Base-by-base conservation (phyloP, 106 monocot genomes). In the Gastrodia elata region DNA sequence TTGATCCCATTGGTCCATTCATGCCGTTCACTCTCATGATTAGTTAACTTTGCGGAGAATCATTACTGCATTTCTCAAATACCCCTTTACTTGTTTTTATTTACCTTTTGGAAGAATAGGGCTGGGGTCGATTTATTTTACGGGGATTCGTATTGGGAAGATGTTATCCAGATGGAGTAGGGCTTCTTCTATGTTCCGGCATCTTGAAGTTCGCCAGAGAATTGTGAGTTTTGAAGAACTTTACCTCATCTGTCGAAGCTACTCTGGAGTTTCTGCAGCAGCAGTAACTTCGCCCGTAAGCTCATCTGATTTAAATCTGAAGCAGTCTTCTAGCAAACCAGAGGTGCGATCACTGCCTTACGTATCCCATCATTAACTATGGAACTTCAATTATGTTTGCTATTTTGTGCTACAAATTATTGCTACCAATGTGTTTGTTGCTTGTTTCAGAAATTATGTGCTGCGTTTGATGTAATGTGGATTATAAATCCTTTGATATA, bases 91-190 rank as follows among this genome's bases (percentile, higher is more conserved):
- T 18, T 46, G 18, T 46, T 46, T 46, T 8, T 46, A 11, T 13
- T 52, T 52, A n/a, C 7, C 2, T 52, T 52, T 52, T 52, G 18
- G 7, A 52, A 52, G 52, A 52, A 52, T 52, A 52, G 52, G 52
- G 22, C 22, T 52, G 22, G 52, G 52, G 52, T 52, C 22, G 22
- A 13, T 61, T 61, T n/a, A n/a, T n/a, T 61, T 61, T 32, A 13
- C 61, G 30, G 61, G 32, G 59, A 4, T 49, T 73, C 11, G 1
- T 5, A 52, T 48, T 48, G 15, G 9, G 35, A 43, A 52, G 33
- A 87, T 87, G 87, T 33, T 83, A 1, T 37, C 67, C 55, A 77
- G 83, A 76, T 87, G 73, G 78, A 77, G 78, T 24, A 78, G 73
- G 27, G 80, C 72, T 5, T 75, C 75, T 9, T 72, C 80, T n/a